phyloP scores from a whole-genome alignment of 345 rosid species.

The Ricinus communis region DNA sequence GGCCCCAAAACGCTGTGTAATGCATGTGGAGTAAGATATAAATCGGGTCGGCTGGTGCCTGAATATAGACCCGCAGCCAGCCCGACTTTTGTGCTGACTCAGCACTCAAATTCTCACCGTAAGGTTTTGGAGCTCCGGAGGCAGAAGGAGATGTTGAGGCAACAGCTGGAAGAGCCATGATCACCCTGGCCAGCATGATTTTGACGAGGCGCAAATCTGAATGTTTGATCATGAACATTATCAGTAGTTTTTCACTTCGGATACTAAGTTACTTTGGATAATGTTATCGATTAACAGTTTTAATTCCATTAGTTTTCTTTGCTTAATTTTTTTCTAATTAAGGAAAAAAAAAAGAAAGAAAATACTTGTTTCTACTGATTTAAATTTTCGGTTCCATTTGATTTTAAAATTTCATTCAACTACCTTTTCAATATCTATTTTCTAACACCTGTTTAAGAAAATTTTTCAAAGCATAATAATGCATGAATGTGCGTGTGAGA shows the following conservation, averaged over 20 bases:
- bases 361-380: neutral
- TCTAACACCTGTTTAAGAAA: conserved; percentile 3
- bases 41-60: conserved; percentile 78
- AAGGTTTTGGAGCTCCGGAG: conserved; percentile 82
- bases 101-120: conserved; percentile 82
- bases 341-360: no score
- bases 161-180: conserved; percentile 35
- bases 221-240: conserved; percentile 42
- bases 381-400: neutral
- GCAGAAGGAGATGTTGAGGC: conserved; percentile 53
- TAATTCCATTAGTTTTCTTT: neutral
- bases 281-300: neutral
- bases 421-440: neutral
- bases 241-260: neutral
- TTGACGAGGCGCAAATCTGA: no score
- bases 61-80: conserved; percentile 83
- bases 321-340: neutral
- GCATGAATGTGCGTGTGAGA: neutral
- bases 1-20: conserved; percentile 82
- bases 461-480: neutral
- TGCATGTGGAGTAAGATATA: conserved; percentile 80
- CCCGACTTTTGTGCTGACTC: conserved; percentile 72
- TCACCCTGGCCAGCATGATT: conserved; percentile 28
- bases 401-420: no score
- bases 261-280: neutral